These are phyloP conservation scores for Allium fistulosum DNA, from an alignment of 106 monocot species.

Conservation along the genomic window DNA sequence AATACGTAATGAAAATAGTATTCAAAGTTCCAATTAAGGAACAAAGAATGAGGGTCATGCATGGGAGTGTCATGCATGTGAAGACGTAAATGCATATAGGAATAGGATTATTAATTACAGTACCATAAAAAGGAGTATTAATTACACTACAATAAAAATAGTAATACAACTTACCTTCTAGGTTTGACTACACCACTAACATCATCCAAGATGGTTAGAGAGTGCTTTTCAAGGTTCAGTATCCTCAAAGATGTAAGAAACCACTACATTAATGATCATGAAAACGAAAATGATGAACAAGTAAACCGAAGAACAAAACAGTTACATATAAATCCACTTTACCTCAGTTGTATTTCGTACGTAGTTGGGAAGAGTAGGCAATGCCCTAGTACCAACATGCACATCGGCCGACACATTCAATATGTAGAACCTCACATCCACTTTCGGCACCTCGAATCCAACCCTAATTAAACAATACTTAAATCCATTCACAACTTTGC, in stretches of 20 bases:
- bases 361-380: constrained; percentile 45
- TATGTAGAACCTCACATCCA: constrained; percentile 37
- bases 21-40: no score
- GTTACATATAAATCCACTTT: not conserved
- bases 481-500: no score
- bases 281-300: not conserved
- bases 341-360: constrained; percentile 29
- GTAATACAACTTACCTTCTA: constrained; percentile 21
- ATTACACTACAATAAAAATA: no score
- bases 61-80: no score
- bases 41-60: no score
- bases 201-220: constrained; percentile 37
- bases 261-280: constrained; percentile 7
- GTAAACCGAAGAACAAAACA: not conserved
- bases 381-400: constrained; percentile 27
- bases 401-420: constrained; percentile 40
- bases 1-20: no score
- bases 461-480: constrained; percentile 9
- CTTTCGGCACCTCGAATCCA: constrained; percentile 39
- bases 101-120: no score
- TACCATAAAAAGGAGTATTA: no score
- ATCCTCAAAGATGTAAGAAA: constrained; percentile 16
- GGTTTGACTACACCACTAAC: constrained; percentile 38
- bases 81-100: no score
- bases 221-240: constrained; percentile 20